Evolutionary conservation across 2,329 filamentous ascomycete species (phyloP), one percentile per base, ranked within the genome.

Genomic region (Clonostachys rosea): DNA sequence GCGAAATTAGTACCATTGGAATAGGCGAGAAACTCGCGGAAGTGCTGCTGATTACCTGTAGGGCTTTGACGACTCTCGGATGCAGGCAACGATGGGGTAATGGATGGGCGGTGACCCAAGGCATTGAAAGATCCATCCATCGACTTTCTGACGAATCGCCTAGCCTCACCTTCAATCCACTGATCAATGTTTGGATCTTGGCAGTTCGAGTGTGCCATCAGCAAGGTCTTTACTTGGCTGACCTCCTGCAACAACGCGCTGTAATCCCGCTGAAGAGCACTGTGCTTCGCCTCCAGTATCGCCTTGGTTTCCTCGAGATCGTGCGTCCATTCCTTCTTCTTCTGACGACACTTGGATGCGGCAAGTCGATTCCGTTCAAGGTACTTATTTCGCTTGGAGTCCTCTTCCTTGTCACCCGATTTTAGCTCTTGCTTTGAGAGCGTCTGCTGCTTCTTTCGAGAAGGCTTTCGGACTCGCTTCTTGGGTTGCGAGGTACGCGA

Each of bases 331-430:
- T 71, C 65, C 62, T 79, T 81, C 56, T 79, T 79, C 64, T 87
- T 88, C 57, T 85, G 78, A 5, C 86, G 79, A 58, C 86, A 90
- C 59, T 89, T 89, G 60, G 82, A 86, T 2, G 87, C 86, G 0
- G 87, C 86, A 3, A 86, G 68, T 10, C 86, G 76, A 61, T 91
- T 91, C 50, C 86, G 79, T 63, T 87, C 83, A 0, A 89, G 72
- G 54, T 83, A 84, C 51, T 75, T 76, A 50, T 70, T 73, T 30
- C 79, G 71, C 55, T 78, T 81, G 6, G 50, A 40, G 8, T 59
- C 59, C 2, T 66, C 62, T 10, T 73, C 68, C 5, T 54, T 59
- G 1, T 51, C 49, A 20, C 34, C 46, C 9, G 35, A 12, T 18
- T 24, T 33, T 10, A 34, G 35, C 34, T 41, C 17, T 24, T 34